These are phyloP conservation scores for Mucor racemosus DNA, from an alignment of 371 early-diverging fungal species.

Conservation along the genomic window DNA sequence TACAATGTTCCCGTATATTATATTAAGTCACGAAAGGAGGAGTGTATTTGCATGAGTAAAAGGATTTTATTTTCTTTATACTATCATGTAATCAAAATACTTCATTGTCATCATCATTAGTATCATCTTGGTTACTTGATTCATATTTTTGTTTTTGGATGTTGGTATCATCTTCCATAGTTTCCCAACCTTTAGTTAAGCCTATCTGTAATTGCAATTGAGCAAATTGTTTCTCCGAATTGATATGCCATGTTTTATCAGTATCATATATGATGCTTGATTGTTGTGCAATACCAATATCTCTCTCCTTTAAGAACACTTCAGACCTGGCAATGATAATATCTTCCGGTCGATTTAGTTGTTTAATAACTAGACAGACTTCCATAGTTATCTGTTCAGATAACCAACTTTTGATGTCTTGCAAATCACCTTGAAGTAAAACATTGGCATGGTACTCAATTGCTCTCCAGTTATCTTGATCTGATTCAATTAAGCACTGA, in stretches of 20 bases:
- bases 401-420: conserved; percentile 26
- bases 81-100: background rate
- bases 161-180: background rate
- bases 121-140: background rate
- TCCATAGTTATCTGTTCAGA: conserved; percentile 1
- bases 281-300: conserved; percentile 8
- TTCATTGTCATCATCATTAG: background rate
- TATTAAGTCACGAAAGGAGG: too few species aligned
- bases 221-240: conserved; percentile 24
- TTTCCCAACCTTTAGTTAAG: conserved; percentile 26
- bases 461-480: conserved; percentile 17
- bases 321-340: conserved; percentile 16
- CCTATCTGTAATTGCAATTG: conserved; percentile 25
- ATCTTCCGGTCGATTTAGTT: conserved; percentile 10
- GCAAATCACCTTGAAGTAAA: conserved; percentile 16
- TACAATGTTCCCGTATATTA: too few species aligned
- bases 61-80: too few species aligned
- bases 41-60: too few species aligned
- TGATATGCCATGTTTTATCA: conserved; percentile 26
- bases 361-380: conserved; percentile 13
- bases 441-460: conserved; percentile 4
- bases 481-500: conserved; percentile 6
- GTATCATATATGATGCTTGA: conserved; percentile 20
- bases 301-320: conserved; percentile 18
- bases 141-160: background rate